phyloP scores from a whole-genome alignment of 768 basidiomycete species.

The Pisolithus marmoratus region DNA sequence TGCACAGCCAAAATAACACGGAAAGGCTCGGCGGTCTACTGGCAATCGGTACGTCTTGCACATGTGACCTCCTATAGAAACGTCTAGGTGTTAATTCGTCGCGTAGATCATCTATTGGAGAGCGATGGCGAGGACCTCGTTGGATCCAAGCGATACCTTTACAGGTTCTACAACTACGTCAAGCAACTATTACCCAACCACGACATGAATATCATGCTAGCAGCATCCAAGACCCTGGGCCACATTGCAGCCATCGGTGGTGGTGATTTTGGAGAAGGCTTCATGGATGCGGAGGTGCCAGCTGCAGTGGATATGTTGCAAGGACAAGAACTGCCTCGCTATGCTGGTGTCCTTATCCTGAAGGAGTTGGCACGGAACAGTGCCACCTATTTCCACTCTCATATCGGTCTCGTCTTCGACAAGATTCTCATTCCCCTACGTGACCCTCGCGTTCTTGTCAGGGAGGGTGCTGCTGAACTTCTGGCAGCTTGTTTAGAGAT shows the following conservation, averaged over 20 bases:
- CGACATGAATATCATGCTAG: conserved; percentile 91
- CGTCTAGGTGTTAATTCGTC: conserved; percentile 5
- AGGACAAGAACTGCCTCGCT: conserved; percentile 74
- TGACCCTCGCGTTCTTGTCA: conserved; percentile 83
- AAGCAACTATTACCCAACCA: conserved; percentile 86
- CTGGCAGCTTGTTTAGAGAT: conserved; percentile 92
- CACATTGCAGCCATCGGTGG: conserved; percentile 82
- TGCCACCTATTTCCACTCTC: conserved; percentile 80
- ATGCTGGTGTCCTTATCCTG: conserved; percentile 89
- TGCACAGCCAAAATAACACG: conserved; percentile 70
- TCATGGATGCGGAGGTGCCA: conserved; percentile 87
- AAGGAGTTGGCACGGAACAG: conserved; percentile 92
- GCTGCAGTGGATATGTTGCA: conserved; percentile 77
- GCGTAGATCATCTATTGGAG: conserved; percentile 65
- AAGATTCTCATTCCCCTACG: conserved; percentile 88
- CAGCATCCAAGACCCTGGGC: conserved; percentile 88
- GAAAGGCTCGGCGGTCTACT: conserved; percentile 85
- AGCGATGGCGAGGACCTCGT: conserved; percentile 76
- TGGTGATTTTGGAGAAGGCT: conserved; percentile 76
- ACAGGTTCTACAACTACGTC: conserved; percentile 89
- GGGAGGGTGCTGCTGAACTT: conserved; percentile 90
- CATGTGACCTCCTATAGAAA: not conserved
- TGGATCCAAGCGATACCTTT: conserved; percentile 74
- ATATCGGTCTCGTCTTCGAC: conserved; percentile 84
- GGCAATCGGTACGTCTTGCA: conserved; percentile 65